Percentiles rank a stretch among this genome's conserved stretches.
These are phyloP conservation scores for Talaromyces ruber DNA, from an alignment of 495 filamentous ascomycete species.

Conservation along the genomic window DNA sequence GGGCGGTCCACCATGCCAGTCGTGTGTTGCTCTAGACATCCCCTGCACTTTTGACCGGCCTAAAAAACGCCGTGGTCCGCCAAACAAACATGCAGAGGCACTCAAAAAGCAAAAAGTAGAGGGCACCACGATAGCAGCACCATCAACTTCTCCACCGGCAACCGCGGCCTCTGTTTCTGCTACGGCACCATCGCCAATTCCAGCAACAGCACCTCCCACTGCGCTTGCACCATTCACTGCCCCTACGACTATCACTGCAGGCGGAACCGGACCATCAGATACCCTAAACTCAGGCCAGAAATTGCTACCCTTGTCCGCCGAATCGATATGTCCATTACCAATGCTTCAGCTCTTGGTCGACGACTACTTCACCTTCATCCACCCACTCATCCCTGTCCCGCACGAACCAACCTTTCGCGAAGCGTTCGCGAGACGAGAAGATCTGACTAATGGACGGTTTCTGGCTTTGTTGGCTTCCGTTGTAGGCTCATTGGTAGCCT, in stretches of 20 bases:
- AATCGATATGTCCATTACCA: conserved; percentile 64
- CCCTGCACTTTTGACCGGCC: conserved; percentile 77
- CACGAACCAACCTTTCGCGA: conserved; percentile 79
- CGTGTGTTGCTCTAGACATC: conserved; percentile 69
- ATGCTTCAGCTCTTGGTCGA: conserved; percentile 63
- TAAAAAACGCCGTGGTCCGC: conserved; percentile 73
- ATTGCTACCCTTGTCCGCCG: conserved; percentile 37
- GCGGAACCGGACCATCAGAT: conserved; percentile 16
- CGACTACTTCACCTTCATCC: conserved; percentile 86
- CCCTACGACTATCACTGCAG: conserved; percentile 13
- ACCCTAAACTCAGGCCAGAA: background rate
- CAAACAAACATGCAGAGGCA: conserved; percentile 77
- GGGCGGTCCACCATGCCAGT: conserved; percentile 66
- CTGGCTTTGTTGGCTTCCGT: conserved; percentile 74
- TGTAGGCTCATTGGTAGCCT: conserved; percentile 67
- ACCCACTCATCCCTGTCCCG: conserved; percentile 77
- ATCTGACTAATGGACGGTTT: conserved; percentile 59
- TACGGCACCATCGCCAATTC: conserved; percentile 14
- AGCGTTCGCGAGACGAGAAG: conserved; percentile 61
- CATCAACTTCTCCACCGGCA: background rate
- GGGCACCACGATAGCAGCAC: background rate
- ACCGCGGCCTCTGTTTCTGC: conserved; percentile 11
- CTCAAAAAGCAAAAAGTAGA: conserved; percentile 61
- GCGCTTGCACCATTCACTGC: conserved; percentile 21
- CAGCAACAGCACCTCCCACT: conserved; percentile 15